phyloP scores from a whole-genome alignment of 2,329 filamentous ascomycete species.

The Phoma sp. region DNA sequence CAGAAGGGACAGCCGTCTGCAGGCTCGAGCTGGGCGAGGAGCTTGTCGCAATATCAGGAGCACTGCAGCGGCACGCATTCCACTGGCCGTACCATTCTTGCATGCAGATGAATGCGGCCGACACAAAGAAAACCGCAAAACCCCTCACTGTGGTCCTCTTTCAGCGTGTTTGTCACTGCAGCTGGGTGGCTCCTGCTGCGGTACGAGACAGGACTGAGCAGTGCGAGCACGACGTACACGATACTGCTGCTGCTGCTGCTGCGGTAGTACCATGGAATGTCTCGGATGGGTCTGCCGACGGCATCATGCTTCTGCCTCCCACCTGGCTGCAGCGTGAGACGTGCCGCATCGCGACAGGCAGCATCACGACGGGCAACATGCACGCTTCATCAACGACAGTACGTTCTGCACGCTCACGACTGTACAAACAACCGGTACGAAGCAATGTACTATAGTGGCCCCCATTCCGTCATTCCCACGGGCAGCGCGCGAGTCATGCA shows the following conservation, averaged over 20 bases:
- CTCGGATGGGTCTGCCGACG: constrained; percentile 5
- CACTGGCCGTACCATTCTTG: constrained; percentile 22
- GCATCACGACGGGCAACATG: neutral
- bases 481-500: constrained; percentile 6
- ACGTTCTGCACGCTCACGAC: neutral
- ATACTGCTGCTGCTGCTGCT: constrained; percentile 11
- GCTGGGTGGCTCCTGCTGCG: constrained; percentile 20
- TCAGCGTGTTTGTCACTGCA: constrained; percentile 23
- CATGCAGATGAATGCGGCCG: constrained; percentile 24
- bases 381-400: no score
- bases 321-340: constrained; percentile 10
- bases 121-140: constrained; percentile 16
- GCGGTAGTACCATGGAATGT: constrained; percentile 14
- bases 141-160: constrained; percentile 13
- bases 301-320: constrained; percentile 5
- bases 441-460: neutral
- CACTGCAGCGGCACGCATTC: constrained; percentile 8
- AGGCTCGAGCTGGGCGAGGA: constrained; percentile 3
- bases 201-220: constrained; percentile 10
- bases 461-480: no score
- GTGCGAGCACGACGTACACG: constrained; percentile 16
- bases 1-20: constrained; percentile 28
- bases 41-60: constrained; percentile 12
- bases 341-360: neutral
- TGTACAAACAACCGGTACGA: neutral